Conservation (phyloP, 306 rosid species). For the Luffa acutangula region DNA sequence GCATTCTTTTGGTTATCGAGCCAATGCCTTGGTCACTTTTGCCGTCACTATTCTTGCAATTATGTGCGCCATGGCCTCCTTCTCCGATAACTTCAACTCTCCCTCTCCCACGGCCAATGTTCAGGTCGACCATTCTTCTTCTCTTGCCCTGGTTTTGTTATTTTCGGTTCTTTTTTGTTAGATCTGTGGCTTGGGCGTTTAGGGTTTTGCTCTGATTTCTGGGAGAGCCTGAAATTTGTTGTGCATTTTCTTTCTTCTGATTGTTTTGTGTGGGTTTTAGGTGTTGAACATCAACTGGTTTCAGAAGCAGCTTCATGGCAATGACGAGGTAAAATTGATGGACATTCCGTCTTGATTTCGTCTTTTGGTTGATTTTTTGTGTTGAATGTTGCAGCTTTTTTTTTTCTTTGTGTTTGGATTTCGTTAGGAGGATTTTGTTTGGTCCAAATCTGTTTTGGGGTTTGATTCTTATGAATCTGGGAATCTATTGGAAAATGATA, state of each 20-base stretch:
- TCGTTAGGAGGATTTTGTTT: background rate
- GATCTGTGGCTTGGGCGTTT: slow-evolving; percentile 12
- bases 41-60: slow-evolving; percentile 48
- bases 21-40: slow-evolving; percentile 47
- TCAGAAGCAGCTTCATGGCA: slow-evolving; percentile 63
- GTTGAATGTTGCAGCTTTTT: background rate
- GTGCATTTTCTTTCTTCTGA: background rate
- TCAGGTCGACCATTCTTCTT: slow-evolving; percentile 25
- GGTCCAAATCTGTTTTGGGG: background rate
- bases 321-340: slow-evolving; percentile 46
- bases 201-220: background rate
- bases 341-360: background rate
- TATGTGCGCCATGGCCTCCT: slow-evolving; percentile 58
- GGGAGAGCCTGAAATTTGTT: background rate
- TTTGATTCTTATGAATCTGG: background rate
- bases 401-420: background rate
- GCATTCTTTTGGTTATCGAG: slow-evolving; percentile 60
- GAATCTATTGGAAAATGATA: background rate
- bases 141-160: background rate
- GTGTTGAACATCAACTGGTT: slow-evolving; percentile 54
- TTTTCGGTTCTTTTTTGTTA: background rate
- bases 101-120: slow-evolving; percentile 48
- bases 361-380: background rate
- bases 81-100: slow-evolving; percentile 40
- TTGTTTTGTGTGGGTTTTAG: slow-evolving; percentile 10